These are phyloP conservation scores for Talaromyces sp. DNA, from an alignment of 2,329 filamentous ascomycete genomes.

Conservation along the genomic window DNA sequence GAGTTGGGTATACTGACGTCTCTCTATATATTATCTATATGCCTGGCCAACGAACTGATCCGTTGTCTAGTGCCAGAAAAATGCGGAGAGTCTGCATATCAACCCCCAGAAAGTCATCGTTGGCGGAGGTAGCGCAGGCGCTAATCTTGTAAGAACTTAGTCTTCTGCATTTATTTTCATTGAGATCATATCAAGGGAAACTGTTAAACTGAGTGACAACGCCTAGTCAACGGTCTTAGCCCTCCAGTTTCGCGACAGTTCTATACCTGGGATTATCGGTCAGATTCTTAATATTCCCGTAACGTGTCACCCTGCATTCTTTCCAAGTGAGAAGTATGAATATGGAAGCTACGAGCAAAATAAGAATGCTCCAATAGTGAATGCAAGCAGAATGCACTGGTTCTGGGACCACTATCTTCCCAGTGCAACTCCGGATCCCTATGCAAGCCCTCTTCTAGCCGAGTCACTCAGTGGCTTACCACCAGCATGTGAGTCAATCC, in stretches of 20 bases:
- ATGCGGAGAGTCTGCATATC: not conserved
- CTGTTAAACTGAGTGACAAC: no score
- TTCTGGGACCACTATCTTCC: not conserved
- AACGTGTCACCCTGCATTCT: not conserved
- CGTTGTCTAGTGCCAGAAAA: not conserved
- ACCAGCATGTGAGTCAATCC: not conserved
- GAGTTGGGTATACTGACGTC: no score
- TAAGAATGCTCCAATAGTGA: not conserved
- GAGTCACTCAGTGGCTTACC: not conserved
- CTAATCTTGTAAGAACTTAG: not conserved
- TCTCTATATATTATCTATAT: no score
- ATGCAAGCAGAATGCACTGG: not conserved
- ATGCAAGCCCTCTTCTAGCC: not conserved
- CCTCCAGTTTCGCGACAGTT: not conserved
- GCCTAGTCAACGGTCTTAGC: not conserved
- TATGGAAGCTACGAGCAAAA: not conserved
- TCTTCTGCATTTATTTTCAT: no score
- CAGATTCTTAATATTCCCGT: not conserved
- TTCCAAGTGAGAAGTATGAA: not conserved
- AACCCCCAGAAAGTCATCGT: not conserved
- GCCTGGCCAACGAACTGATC: no score
- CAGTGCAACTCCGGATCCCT: not conserved
- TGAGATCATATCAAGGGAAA: no score
- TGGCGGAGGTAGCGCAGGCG: not conserved
- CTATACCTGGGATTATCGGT: not conserved